Conservation (phyloP, 352 stramenopile species). For the Pythium dissimile region DNA sequence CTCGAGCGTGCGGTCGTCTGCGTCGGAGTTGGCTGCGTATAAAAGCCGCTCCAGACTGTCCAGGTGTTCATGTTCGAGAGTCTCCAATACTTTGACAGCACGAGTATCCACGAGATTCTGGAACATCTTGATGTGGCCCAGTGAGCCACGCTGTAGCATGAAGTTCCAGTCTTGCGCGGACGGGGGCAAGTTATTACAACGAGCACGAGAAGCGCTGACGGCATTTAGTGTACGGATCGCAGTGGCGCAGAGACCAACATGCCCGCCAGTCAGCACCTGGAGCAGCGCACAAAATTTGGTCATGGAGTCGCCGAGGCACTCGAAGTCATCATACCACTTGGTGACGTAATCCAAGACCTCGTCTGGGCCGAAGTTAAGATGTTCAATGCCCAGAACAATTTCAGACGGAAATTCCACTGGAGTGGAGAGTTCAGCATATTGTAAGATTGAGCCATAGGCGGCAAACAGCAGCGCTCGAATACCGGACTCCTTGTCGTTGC, state of each 20-base stretch:
- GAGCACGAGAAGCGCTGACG: background rate
- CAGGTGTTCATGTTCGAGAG: constrained; percentile 12
- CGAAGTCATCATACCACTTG: constrained; percentile 12
- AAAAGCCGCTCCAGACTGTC: constrained; percentile 9
- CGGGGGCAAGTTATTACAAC: background rate
- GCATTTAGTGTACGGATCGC: constrained; percentile 8
- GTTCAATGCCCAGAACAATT: constrained; percentile 5
- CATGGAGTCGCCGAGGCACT: constrained; percentile 3
- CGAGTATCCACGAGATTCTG: constrained; percentile 13
- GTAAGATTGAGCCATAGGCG: constrained; percentile 6
- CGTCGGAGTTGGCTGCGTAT: background rate
- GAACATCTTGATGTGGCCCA: constrained; percentile 8
- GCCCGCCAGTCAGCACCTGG: constrained; percentile 4
- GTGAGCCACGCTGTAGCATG: constrained; percentile 11
- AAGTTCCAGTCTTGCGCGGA: constrained; percentile 5
- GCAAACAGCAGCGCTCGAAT: constrained; percentile 23
- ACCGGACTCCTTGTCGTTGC: background rate
- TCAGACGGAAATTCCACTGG: background rate
- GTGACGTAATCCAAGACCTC: constrained; percentile 16
- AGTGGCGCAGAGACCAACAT: constrained; percentile 11
- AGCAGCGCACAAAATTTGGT: constrained; percentile 8
- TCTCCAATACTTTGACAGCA: constrained; percentile 17
- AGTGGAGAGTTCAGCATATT: background rate
- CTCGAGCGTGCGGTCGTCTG: constrained; percentile 10
- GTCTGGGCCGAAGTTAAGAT: constrained; percentile 6